phyloP scores from a whole-genome alignment of 805 yeast species.

The Starmera caribaea region DNA sequence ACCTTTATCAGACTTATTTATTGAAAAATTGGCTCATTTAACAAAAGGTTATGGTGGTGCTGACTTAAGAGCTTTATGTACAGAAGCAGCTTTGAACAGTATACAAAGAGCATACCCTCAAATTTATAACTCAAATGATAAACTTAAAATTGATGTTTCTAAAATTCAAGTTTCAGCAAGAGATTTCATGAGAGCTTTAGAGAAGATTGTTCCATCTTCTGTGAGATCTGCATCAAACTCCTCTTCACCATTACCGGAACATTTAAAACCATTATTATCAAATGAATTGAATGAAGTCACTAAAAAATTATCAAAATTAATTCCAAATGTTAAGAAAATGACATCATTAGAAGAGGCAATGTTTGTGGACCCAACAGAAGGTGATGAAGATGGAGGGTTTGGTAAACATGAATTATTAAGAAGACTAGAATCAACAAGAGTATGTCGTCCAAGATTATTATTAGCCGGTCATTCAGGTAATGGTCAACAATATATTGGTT shows the following conservation, averaged over 20 bases:
- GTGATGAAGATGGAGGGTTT: conserved; percentile 57
- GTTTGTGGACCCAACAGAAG: conserved; percentile 47
- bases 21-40: conserved; percentile 58
- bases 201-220: conserved; percentile 85
- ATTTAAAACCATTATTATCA: conserved; percentile 55
- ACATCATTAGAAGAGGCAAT: conserved; percentile 61
- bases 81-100: conserved; percentile 89
- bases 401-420: conserved; percentile 52
- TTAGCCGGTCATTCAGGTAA: conserved; percentile 66
- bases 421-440: conserved; percentile 44
- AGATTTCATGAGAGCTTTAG: conserved; percentile 81
- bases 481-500: conserved; percentile 80
- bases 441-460: conserved; percentile 74
- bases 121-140: conserved; percentile 68
- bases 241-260: conserved; percentile 72
- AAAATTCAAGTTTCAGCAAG: conserved; percentile 64
- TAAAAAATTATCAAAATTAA: conserved; percentile 38
- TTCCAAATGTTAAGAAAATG: conserved; percentile 50
- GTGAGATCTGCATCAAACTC: conserved; percentile 71
- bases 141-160: conserved; percentile 62
- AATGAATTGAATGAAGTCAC: conserved; percentile 37
- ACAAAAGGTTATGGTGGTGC: conserved; percentile 99
- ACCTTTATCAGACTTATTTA: conserved; percentile 45
- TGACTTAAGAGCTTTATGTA: conserved; percentile 85
- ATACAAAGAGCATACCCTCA: conserved; percentile 92